Percentiles rank a stretch among this genome's conserved stretches.
Conservation (phyloP, 2,329 filamentous ascomycete genomes). For the Cladophialophora psammophila region DNA sequence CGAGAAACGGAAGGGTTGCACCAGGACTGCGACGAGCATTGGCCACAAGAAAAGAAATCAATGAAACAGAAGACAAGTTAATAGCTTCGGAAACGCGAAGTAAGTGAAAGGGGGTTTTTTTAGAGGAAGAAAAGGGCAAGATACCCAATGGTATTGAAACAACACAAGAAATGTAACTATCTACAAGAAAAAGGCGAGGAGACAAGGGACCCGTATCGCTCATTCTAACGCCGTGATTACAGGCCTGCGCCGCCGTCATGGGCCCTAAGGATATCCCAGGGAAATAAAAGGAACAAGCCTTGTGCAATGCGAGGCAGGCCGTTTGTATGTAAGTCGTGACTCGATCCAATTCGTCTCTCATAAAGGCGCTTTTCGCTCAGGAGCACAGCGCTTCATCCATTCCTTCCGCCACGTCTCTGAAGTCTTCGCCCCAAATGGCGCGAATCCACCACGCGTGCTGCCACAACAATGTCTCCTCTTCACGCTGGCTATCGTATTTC, state of each 20-base stretch:
- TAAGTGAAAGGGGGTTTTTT: background rate
- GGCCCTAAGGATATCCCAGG: background rate
- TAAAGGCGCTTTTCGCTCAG: background rate
- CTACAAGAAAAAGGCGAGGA: background rate
- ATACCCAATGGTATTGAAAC: background rate
- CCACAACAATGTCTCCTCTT: background rate
- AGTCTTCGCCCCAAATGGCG: background rate
- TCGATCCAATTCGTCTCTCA: conserved; percentile 7
- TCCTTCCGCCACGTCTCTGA: background rate
- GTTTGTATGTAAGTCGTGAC: conserved; percentile 4
- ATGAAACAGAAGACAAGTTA: background rate
- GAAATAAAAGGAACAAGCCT: background rate
- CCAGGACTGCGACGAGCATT: background rate
- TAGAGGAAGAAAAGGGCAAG: background rate
- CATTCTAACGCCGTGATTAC: background rate
- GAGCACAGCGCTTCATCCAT: background rate
- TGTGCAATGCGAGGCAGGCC: background rate
- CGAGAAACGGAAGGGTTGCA: background rate
- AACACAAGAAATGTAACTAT: conserved; percentile 7
- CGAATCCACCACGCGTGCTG: background rate
- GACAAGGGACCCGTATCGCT: background rate
- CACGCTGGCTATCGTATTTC: background rate
- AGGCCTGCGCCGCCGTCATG: background rate
- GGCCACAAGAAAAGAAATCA: background rate
- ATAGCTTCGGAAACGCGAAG: background rate